Percentiles rank a stretch among this genome's conserved stretches.
These are phyloP conservation scores for Coleophoma crateriformis DNA, from an alignment of 2,329 filamentous ascomycete species.

Conservation along the genomic window DNA sequence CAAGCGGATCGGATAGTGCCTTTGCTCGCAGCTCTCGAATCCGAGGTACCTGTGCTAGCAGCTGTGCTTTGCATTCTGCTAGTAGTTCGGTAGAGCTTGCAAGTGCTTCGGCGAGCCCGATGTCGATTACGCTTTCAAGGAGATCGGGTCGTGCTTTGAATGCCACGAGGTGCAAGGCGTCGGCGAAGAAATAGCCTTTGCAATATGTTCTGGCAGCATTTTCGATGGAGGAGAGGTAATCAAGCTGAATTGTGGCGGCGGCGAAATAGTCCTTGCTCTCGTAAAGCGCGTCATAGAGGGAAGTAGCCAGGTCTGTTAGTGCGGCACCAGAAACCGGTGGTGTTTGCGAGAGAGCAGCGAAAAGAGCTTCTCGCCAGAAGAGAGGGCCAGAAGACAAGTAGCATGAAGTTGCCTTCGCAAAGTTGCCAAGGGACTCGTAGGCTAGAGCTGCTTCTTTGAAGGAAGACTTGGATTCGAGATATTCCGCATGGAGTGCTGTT, in stretches of 20 bases:
- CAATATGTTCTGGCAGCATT: conserved; percentile 73
- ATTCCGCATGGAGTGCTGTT: conserved; percentile 72
- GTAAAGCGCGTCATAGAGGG: conserved; percentile 70
- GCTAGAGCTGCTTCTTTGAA: conserved; percentile 85
- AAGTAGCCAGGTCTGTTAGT: conserved; percentile 62
- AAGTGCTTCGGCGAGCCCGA: conserved; percentile 74
- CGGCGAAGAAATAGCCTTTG: conserved; percentile 80
- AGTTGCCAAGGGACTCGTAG: conserved; percentile 80
- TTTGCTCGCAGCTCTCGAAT: conserved; percentile 76
- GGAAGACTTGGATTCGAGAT: conserved; percentile 68
- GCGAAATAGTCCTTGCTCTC: conserved; percentile 81
- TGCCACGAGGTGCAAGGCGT: conserved; percentile 73
- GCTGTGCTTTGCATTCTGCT: conserved; percentile 84
- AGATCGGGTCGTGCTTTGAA: conserved; percentile 56
- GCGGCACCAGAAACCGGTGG: conserved; percentile 55
- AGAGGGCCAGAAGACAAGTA: conserved; percentile 73
- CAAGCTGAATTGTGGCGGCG: conserved; percentile 74
- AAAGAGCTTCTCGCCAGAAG: conserved; percentile 88
- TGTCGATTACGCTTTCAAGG: conserved; percentile 64
- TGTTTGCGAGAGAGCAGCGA: conserved; percentile 62
- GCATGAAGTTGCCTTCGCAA: conserved; percentile 68
- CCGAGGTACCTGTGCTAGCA: conserved; percentile 79
- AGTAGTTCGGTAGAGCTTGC: conserved; percentile 83
- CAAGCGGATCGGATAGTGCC: conserved; percentile 78
- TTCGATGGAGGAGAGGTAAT: conserved; percentile 71